phyloP scores from a whole-genome alignment of 2,329 filamentous ascomycete genomes.

The Pestalotiopsis sp. region DNA sequence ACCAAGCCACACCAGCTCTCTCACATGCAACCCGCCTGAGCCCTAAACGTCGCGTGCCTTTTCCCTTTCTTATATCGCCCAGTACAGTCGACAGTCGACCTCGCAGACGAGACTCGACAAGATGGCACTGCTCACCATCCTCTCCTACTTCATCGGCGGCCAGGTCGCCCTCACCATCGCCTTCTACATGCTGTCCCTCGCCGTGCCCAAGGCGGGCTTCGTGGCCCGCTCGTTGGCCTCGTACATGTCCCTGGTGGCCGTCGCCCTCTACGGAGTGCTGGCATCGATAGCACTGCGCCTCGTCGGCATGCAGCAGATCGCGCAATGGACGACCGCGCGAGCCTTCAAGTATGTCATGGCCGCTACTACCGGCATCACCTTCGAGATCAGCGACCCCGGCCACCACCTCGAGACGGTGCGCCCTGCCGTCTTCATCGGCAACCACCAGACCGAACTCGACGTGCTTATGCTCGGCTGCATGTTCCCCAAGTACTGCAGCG shows the following conservation, averaged over 20 bases:
- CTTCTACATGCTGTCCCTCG: conserved; percentile 65
- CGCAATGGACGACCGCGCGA: conserved; percentile 84
- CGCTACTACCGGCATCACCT: conserved; percentile 74
- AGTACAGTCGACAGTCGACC: too few species aligned
- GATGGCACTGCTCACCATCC: conserved; percentile 31
- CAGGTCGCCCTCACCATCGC: conserved; percentile 53
- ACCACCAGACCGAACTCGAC: conserved; percentile 96
- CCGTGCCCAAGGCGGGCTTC: conserved; percentile 65
- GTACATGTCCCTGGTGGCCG: conserved; percentile 63
- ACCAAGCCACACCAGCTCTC: neutral
- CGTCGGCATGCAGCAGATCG: conserved; percentile 71
- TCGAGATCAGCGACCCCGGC: conserved; percentile 71
- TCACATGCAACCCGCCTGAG: neutral
- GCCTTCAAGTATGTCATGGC: conserved; percentile 81
- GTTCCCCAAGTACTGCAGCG: conserved; percentile 89
- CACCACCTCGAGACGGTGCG: conserved; percentile 65
- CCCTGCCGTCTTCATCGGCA: conserved; percentile 89
- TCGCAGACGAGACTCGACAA: conserved; percentile 10
- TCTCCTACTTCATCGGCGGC: conserved; percentile 49
- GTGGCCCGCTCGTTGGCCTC: conserved; percentile 68
- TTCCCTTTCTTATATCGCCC: neutral
- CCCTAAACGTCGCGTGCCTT: neutral
- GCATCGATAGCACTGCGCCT: conserved; percentile 73
- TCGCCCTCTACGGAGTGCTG: conserved; percentile 73
- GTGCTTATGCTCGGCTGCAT: conserved; percentile 87